Conservation (phyloP, 371 early-diverging fungal genomes). For the Rhizopus microsporus region DNA sequence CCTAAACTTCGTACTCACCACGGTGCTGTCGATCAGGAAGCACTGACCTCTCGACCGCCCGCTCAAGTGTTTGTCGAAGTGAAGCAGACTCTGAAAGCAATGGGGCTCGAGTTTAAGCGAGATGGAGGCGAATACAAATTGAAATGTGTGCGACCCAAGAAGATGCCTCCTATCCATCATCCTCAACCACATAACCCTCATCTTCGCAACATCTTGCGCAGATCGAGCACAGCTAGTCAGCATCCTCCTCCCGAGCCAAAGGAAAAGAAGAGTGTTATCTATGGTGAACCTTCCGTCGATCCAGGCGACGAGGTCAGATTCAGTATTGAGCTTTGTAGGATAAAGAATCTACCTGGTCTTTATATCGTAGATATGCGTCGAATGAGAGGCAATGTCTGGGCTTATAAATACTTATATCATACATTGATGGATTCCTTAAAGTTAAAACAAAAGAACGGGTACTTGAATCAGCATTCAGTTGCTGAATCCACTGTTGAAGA, state of each 20-base stretch:
- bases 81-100: constrained; percentile 58
- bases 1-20: constrained; percentile 73
- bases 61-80: constrained; percentile 70
- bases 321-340: constrained; percentile 84
- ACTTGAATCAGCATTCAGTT: constrained; percentile 19
- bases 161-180: neutral
- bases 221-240: constrained; percentile 23
- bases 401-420: constrained; percentile 90
- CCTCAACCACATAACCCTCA: constrained; percentile 13
- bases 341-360: constrained; percentile 87
- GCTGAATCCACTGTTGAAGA: neutral
- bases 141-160: constrained; percentile 65
- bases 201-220: constrained; percentile 38
- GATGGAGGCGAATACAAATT: constrained; percentile 73
- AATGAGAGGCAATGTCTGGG: constrained; percentile 90
- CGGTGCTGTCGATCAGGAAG: constrained; percentile 79
- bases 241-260: neutral
- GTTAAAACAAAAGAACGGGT: constrained; percentile 54
- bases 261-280: constrained; percentile 46
- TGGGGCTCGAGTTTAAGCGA: constrained; percentile 75
- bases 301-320: constrained; percentile 82
- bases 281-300: constrained; percentile 91
- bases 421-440: constrained; percentile 61
- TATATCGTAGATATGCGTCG: constrained; percentile 92
- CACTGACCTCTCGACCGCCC: constrained; percentile 74